Conservation (phyloP, 179 eudicot genomes). For the Actinidia polygama region DNA sequence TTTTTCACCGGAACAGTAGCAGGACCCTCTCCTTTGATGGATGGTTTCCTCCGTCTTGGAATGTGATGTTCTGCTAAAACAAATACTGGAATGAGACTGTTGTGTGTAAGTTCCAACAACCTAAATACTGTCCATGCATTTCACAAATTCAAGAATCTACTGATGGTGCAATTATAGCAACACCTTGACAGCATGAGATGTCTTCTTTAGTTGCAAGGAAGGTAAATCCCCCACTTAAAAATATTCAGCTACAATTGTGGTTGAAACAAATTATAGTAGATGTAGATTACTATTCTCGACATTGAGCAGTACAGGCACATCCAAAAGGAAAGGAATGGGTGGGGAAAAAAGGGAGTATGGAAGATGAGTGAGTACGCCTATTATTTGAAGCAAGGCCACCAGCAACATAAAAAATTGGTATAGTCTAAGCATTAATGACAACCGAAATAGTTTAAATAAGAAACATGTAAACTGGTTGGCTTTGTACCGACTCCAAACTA, state of each 20-base stretch:
- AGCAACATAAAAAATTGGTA: background rate
- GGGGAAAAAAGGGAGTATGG: background rate
- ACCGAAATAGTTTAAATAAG: background rate
- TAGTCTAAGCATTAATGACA: background rate
- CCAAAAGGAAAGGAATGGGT: background rate
- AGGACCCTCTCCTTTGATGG: conserved; percentile 28
- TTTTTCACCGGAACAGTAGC: conserved; percentile 26
- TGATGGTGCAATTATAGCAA: background rate
- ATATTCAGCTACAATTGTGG: background rate
- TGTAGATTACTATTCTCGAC: background rate
- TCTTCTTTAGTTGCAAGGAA: background rate
- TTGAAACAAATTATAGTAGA: conserved; percentile 8
- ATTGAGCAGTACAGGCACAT: background rate
- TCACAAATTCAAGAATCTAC: conserved; percentile 3
- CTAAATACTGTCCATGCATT: conserved; percentile 1
- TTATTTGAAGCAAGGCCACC: background rate
- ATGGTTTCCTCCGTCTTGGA: conserved; percentile 50
- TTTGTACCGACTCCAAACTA: background rate
- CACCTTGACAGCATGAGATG: background rate
- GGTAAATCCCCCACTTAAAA: background rate
- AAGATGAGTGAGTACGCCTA: background rate
- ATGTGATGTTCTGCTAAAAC: conserved; percentile 39
- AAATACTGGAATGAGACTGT: conserved; percentile 18
- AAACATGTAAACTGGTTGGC: background rate
- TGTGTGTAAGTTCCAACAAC: conserved; percentile 2